Percentiles rank a stretch among this genome's conserved stretches.
Evolutionary conservation across 768 basidiomycete species (phyloP).

Genomic region (Ephemerocybe angulata): DNA sequence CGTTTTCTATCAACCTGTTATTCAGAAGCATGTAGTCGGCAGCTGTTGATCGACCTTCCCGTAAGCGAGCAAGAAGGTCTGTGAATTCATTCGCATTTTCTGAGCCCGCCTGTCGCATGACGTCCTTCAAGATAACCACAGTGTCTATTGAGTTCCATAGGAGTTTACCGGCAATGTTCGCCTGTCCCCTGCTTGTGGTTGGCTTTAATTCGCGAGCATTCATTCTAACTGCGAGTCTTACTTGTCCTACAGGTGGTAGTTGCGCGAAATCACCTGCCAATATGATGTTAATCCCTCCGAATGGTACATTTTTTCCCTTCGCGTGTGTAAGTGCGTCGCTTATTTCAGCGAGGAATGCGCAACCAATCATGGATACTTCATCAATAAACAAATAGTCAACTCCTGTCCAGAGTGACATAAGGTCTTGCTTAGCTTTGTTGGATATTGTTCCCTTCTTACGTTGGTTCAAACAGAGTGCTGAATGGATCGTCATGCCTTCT

Average conservation of each 20-base stretch:
- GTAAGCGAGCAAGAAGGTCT: constrained; percentile 16
- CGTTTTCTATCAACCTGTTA: too few species aligned
- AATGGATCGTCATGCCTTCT: background rate
- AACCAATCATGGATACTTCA: constrained; percentile 6
- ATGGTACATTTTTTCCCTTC: too few species aligned
- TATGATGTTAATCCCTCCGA: background rate
- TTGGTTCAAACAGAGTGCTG: background rate
- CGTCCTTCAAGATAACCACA: constrained; percentile 25
- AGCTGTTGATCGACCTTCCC: constrained; percentile 22
- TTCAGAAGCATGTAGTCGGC: constrained; percentile 14
- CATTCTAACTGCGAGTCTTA: background rate
- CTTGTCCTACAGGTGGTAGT: background rate
- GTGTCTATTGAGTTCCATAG: constrained; percentile 30
- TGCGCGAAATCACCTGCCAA: background rate
- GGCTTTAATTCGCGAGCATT: background rate
- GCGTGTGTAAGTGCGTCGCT: constrained; percentile 3
- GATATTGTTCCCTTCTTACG: too few species aligned
- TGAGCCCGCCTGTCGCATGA: constrained; percentile 24
- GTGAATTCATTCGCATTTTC: constrained; percentile 20
- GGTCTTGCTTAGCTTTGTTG: background rate
- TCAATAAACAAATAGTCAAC: background rate
- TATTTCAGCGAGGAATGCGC: constrained; percentile 2
- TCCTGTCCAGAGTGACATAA: background rate
- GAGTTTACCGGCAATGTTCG: constrained; percentile 25
- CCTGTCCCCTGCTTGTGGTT: constrained; percentile 15